Percentiles rank a stretch among this genome's conserved stretches.
Conservation (phyloP, 805 yeast species). For the Yamadazyma akitaensis region DNA sequence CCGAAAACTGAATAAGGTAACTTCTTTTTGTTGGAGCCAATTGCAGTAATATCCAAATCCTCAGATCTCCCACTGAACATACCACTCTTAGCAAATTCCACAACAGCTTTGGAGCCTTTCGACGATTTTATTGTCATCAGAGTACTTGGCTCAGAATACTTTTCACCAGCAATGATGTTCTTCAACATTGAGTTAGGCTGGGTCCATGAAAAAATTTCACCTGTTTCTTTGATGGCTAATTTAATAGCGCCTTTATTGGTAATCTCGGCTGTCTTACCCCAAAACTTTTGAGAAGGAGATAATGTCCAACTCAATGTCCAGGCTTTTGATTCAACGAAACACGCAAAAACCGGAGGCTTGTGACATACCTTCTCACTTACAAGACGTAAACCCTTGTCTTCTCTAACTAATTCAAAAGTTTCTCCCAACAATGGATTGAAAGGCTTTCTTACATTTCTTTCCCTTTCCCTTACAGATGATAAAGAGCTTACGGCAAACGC, state of each 20-base stretch:
- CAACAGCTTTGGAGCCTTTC: conserved; percentile 63
- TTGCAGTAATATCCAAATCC: conserved; percentile 47
- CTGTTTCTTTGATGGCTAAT: conserved; percentile 54
- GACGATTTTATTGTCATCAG: conserved; percentile 64
- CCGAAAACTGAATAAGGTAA: conserved; percentile 55
- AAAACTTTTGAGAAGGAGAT: conserved; percentile 79
- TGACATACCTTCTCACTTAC: conserved; percentile 86
- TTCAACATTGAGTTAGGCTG: conserved; percentile 82
- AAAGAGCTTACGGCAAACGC: conserved; percentile 77
- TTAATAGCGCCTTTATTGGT: conserved; percentile 68
- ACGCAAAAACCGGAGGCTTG: conserved; percentile 82
- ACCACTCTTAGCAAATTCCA: conserved; percentile 76
- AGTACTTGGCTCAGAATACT: conserved; percentile 83
- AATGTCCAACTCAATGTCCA: conserved; percentile 73
- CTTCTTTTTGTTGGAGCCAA: conserved; percentile 31
- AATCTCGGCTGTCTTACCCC: conserved; percentile 92
- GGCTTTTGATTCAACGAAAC: conserved; percentile 63
- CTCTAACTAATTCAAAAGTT: conserved; percentile 85
- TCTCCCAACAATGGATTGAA: conserved; percentile 94
- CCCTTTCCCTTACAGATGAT: conserved; percentile 68
- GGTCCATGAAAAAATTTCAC: conserved; percentile 75
- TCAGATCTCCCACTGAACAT: conserved; percentile 85
- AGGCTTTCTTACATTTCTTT: conserved; percentile 80
- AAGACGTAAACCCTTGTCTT: conserved; percentile 71
- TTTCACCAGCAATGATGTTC: conserved; percentile 91